Conservation (phyloP, 192 early-diverging fungal species). For the Nowakowskiella sp. region DNA sequence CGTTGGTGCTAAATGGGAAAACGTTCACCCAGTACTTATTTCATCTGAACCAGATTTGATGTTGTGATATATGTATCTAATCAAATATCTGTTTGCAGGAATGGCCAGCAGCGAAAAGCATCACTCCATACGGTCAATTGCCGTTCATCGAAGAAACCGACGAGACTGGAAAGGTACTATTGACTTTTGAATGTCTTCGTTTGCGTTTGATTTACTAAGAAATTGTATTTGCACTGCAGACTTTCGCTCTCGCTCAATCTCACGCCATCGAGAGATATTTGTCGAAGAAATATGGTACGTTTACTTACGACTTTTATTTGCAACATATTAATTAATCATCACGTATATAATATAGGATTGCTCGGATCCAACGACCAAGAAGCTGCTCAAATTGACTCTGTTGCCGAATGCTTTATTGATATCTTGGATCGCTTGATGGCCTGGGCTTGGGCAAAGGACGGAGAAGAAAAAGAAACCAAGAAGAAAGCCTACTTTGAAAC, state of each 20-base stretch:
- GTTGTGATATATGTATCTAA: no score
- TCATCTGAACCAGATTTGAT: neutral
- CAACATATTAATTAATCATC: no score
- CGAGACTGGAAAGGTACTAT: neutral
- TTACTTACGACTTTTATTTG: no score
- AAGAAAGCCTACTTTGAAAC: neutral
- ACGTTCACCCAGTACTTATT: constrained; percentile 3
- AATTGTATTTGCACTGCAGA: neutral
- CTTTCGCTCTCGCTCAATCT: neutral
- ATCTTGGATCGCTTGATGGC: neutral
- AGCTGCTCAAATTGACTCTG: neutral
- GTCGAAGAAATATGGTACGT: neutral
- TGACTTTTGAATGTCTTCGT: neutral
- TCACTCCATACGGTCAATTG: neutral
- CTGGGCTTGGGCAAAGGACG: neutral
- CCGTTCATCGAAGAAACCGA: constrained; percentile 5
- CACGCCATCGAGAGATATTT: neutral
- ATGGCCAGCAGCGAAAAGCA: neutral
- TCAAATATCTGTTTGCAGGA: neutral
- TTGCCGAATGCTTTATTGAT: neutral
- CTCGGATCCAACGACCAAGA: neutral
- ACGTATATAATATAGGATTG: no score
- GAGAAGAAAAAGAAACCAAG: neutral
- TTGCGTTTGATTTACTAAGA: neutral
- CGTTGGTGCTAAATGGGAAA: constrained; percentile 23